phyloP scores from a whole-genome alignment of 2,329 filamentous ascomycete species.

The Fusarium citri region DNA sequence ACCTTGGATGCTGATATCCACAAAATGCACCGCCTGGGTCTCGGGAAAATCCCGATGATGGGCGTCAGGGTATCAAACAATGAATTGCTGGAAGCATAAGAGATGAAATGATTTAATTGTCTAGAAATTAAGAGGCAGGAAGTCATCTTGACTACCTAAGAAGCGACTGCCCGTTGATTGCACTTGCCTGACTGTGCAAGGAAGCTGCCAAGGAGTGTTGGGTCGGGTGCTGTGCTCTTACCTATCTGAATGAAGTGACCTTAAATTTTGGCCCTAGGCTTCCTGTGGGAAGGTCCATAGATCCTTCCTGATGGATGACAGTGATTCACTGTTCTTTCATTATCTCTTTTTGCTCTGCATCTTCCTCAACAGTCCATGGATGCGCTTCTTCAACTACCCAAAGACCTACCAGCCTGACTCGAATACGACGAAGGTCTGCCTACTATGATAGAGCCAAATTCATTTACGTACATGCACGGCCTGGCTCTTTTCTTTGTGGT shows the following conservation, averaged over 20 bases:
- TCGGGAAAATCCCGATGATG: background rate
- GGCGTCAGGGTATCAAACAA: background rate
- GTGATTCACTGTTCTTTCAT: background rate
- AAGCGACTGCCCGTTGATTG: background rate
- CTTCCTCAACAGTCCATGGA: background rate
- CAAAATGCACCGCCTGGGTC: background rate
- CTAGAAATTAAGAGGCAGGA: background rate
- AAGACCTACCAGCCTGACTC: background rate
- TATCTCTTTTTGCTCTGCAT: background rate
- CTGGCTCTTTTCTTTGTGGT: conserved; percentile 20
- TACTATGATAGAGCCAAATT: conserved; percentile 28
- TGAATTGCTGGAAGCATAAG: background rate
- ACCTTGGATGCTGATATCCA: background rate
- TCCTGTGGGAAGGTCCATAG: background rate
- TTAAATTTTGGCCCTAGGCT: background rate
- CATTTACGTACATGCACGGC: conserved; percentile 9
- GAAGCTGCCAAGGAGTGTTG: background rate
- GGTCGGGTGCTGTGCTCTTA: no score
- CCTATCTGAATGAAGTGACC: background rate
- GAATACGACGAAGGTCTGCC: background rate
- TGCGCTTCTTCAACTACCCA: background rate
- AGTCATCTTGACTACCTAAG: background rate
- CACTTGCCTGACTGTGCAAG: background rate
- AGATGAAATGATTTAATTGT: background rate
- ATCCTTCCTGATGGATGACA: background rate